phyloP scores from a whole-genome alignment of 352 stramenopile genomes.

The Pythium scleroteichum region DNA sequence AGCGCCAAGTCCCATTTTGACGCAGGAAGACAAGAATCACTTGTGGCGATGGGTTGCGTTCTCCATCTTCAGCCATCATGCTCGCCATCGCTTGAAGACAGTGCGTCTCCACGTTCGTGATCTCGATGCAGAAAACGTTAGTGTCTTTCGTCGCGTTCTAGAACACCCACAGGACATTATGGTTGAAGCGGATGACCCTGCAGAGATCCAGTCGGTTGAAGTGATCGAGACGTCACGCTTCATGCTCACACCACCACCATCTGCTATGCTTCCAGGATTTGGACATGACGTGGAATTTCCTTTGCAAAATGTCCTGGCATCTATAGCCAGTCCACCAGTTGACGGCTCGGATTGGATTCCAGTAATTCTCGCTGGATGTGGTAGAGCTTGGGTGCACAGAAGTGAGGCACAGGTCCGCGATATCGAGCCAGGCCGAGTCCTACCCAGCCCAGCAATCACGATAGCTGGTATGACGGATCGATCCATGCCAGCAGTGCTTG shows the following conservation, averaged over 20 bases:
- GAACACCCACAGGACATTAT: neutral
- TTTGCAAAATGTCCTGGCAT: neutral
- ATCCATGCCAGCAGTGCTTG: conserved; percentile 2
- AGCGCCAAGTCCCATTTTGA: no score
- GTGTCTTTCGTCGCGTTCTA: neutral
- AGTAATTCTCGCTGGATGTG: conserved; percentile 1
- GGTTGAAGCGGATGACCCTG: neutral
- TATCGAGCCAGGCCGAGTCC: neutral
- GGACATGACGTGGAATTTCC: conserved; percentile 1
- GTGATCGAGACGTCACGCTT: neutral
- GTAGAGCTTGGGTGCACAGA: conserved; percentile 1
- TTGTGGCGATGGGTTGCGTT: neutral
- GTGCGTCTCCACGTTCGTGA: neutral
- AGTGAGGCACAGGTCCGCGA: neutral
- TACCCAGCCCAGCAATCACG: neutral
- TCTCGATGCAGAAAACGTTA: neutral
- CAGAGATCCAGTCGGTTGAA: neutral
- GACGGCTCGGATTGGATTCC: neutral
- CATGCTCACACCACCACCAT: neutral
- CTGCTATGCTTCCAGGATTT: neutral
- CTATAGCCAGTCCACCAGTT: neutral
- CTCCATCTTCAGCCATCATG: conserved; percentile 1
- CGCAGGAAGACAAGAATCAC: neutral
- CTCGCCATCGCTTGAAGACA: neutral
- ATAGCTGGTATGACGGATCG: conserved; percentile 8